These are phyloP conservation scores for Fusarium sp. DNA, from an alignment of 2,329 filamentous ascomycete species.

Conservation along the genomic window DNA sequence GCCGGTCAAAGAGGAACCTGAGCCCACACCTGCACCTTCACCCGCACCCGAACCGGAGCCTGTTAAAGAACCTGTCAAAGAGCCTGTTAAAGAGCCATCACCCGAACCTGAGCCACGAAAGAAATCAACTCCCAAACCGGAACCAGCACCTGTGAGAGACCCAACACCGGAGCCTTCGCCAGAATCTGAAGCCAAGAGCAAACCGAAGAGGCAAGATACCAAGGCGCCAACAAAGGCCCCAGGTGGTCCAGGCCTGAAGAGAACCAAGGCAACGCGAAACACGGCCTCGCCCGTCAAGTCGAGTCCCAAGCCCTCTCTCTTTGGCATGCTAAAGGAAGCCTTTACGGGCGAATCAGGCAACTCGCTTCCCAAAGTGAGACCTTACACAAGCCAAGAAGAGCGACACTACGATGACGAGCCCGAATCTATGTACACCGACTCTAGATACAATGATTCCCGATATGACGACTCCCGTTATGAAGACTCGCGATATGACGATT, in stretches of 20 bases:
- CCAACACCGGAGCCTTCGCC: constrained; percentile 20
- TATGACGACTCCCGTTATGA: constrained; percentile 35
- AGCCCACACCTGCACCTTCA: constrained; percentile 14
- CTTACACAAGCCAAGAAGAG: constrained; percentile 66
- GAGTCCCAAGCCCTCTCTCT: constrained; percentile 65
- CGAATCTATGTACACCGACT: constrained; percentile 45
- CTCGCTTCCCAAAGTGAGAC: constrained; percentile 61
- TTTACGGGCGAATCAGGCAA: constrained; percentile 73
- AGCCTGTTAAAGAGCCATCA: constrained; percentile 27
- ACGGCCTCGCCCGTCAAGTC: constrained; percentile 65
- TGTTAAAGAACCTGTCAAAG: background rate
- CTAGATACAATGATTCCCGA: constrained; percentile 40
- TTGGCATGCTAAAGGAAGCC: constrained; percentile 73
- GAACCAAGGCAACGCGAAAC: constrained; percentile 70
- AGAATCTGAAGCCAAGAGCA: constrained; percentile 34
- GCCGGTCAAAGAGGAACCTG: constrained; percentile 19
- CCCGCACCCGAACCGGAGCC: constrained; percentile 19
- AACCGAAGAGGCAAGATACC: constrained; percentile 43
- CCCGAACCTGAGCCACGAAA: constrained; percentile 27
- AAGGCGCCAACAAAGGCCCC: constrained; percentile 34
- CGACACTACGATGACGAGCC: constrained; percentile 52
- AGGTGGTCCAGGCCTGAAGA: constrained; percentile 61
- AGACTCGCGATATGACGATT: constrained; percentile 36
- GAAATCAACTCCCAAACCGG: constrained; percentile 24
- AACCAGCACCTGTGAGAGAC: constrained; percentile 17